Conservation (phyloP, 805 yeast genomes). For the Peterozyma toletana region DNA sequence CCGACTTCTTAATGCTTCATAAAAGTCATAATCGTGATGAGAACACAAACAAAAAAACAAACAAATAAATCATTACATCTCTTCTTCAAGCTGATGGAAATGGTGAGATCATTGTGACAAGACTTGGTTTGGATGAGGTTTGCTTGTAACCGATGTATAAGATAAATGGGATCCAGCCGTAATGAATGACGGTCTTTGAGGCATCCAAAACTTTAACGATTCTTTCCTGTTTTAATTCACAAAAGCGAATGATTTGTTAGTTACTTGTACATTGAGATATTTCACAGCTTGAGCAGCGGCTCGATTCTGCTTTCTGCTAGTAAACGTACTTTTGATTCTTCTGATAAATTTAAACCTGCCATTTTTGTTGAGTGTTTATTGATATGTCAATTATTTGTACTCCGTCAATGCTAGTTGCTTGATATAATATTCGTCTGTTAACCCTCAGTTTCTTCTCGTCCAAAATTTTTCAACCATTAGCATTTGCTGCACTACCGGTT, state of each 20-base stretch:
- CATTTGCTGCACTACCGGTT: too few relatives aligned
- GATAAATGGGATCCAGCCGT: conserved; percentile 95
- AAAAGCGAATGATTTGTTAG: neutral
- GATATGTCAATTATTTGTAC: neutral
- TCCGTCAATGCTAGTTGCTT: neutral
- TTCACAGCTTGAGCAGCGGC: conserved; percentile 22
- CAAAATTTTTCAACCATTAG: too few relatives aligned
- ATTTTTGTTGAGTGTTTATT: conserved; percentile 13
- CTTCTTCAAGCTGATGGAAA: conserved; percentile 58
- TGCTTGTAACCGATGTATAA: conserved; percentile 85
- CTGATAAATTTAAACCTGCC: conserved; percentile 33
- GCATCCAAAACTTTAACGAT: conserved; percentile 74
- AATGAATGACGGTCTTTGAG: conserved; percentile 84
- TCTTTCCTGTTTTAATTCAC: conserved; percentile 54
- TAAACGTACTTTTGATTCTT: conserved; percentile 32
- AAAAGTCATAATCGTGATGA: too few relatives aligned
- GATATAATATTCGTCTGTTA: neutral
- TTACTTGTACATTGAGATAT: conserved; percentile 26
- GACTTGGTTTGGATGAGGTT: conserved; percentile 76
- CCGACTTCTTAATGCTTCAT: too few relatives aligned
- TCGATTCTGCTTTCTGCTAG: conserved; percentile 3
- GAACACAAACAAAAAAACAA: too few relatives aligned
- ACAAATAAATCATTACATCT: too few relatives aligned
- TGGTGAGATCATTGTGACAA: conserved; percentile 67
- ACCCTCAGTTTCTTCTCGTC: too few relatives aligned